These are phyloP conservation scores for Ephemerocybe angulata DNA, from an alignment of 768 basidiomycete genomes.

Conservation along the genomic window DNA sequence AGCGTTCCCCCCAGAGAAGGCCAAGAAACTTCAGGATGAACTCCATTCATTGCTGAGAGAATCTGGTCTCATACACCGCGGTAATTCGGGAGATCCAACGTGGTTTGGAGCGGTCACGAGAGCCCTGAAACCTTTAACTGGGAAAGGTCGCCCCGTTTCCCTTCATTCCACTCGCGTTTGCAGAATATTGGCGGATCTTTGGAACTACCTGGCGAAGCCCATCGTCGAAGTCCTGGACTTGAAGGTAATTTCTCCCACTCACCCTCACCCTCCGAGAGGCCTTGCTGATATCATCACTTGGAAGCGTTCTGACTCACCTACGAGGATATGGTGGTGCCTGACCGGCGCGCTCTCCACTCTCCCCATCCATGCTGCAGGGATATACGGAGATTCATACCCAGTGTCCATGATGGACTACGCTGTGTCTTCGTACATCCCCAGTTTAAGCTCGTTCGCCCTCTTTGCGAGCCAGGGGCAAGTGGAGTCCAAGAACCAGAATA, in stretches of 20 bases:
- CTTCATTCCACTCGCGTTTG: no score
- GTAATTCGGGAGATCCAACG: no score
- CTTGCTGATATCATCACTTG: neutral
- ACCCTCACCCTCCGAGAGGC: neutral
- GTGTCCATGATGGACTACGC: conserved; percentile 11
- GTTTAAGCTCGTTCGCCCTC: conserved; percentile 7
- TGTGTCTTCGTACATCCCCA: conserved; percentile 19
- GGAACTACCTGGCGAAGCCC: neutral
- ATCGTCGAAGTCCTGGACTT: neutral
- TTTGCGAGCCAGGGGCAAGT: neutral
- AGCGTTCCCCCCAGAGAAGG: neutral
- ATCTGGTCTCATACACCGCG: neutral
- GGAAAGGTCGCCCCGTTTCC: no score
- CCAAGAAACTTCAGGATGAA: no score
- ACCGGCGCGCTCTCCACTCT: conserved; percentile 29
- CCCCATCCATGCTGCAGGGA: conserved; percentile 36
- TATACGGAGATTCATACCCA: conserved; percentile 15
- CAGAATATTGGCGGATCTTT: no score
- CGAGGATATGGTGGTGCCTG: conserved; percentile 22
- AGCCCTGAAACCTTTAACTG: no score
- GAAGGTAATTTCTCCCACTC: neutral
- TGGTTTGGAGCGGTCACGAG: neutral
- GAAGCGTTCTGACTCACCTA: neutral
- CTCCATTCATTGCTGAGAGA: no score
- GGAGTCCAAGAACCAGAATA: neutral